These are phyloP conservation scores for Colletotrichum camelliae DNA, from an alignment of 2,329 filamentous ascomycete genomes.

Conservation along the genomic window DNA sequence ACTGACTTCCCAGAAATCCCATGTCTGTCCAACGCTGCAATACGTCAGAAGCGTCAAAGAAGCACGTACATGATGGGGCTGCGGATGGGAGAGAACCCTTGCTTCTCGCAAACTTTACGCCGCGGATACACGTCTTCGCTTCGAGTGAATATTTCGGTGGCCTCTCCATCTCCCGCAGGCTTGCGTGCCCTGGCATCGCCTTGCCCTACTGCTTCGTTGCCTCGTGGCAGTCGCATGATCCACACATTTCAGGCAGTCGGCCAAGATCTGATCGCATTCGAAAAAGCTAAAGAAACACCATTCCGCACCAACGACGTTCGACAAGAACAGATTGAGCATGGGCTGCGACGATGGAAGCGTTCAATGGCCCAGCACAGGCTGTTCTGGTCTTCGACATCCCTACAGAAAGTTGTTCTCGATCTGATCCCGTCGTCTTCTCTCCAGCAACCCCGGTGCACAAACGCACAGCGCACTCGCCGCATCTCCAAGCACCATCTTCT, in stretches of 20 bases:
- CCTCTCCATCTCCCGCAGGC: background rate
- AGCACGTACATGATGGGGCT: background rate
- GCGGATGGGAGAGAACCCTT: background rate
- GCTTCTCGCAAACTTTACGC: background rate
- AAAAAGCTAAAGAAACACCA: conserved; percentile 8
- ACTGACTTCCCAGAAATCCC: background rate
- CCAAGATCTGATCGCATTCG: conserved; percentile 18
- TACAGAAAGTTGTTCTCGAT: background rate
- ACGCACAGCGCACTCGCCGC: background rate
- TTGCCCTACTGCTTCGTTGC: background rate
- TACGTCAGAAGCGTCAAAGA: conserved; percentile 10
- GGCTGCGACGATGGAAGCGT: background rate
- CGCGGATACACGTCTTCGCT: background rate
- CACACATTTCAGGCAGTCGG: conserved; percentile 12
- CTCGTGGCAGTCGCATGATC: conserved; percentile 15
- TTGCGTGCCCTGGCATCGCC: background rate
- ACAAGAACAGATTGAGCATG: background rate
- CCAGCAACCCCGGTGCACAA: background rate
- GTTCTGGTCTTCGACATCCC: background rate
- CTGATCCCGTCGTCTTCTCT: conserved; percentile 3
- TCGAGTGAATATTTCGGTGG: background rate
- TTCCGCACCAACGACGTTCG: background rate
- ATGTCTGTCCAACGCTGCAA: background rate
- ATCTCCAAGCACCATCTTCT: background rate
- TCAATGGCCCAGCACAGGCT: background rate